Evolutionary conservation across 352 stramenopile genomes (phyloP), one percentile per base, ranked within the genome.

Genomic region (Phytophthora tubulina): DNA sequence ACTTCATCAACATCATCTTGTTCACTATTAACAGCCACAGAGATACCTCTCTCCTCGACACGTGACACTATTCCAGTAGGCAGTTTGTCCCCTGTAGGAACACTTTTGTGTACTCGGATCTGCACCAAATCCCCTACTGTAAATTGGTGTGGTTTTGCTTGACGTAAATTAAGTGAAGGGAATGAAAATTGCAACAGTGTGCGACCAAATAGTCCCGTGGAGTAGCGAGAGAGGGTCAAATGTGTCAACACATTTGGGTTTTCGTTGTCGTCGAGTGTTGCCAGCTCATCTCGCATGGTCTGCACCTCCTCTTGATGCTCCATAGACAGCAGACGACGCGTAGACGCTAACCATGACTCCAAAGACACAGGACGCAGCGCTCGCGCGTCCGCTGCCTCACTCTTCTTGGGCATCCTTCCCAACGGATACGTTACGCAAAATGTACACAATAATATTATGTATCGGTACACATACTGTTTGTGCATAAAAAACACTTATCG

Each of bases 61-160:
- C 77, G 76, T 6, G 85, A 80, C 10, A 95, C 82, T 52, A 96
- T 90, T 0, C 83, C 86, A 1, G 80, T 88, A 5, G 85, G 84
- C 27, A 76, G 33, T 35, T 75, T 77, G 5, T 56, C 31, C 4
- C 46, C 46, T 9, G 50, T 51, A 13, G 63, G 15, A n/a, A 60
- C 32, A 50, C 36, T 60, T 41, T 66, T 74, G 50, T 80, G 80
- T 11, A 76, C n/a, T n/a, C 87, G 79, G 14, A 97, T 64, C 67
- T 92, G 85, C 36, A 97, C 91, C 27, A 96, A 67, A 70, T 97
- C 91, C 3, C 92, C 91, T 3, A 94, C 84, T 11, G 85, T 92
- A 57, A 97, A 92, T 30, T 90, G 80, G 67, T 97, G 90, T 5
- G 84, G 76, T 68, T 94, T 95, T 57, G 80, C 51, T 11, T 78